Evolutionary conservation across 345 rosid genomes (phyloP).

Genomic region (Lenwebbia sp.): DNA sequence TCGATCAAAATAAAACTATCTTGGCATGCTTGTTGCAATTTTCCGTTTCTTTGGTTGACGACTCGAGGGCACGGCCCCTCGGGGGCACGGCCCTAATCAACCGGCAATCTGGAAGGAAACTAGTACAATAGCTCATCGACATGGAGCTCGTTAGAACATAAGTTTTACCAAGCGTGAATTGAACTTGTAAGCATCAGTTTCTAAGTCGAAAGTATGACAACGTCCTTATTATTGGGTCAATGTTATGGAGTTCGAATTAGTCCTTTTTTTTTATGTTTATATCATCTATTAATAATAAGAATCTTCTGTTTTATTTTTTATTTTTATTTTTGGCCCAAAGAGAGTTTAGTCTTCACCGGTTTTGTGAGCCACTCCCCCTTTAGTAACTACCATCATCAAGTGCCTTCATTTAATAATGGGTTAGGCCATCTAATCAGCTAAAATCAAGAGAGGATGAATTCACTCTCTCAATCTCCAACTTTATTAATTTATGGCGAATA

Average conservation of each 20-base stretch:
- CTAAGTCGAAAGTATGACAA: background rate
- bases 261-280: background rate
- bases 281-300: background rate
- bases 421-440: background rate
- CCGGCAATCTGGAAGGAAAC: rapidly evolving
- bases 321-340: background rate
- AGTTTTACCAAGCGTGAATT: background rate
- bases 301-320: background rate
- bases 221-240: background rate
- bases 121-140: rapidly evolving
- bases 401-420: background rate
- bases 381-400: background rate
- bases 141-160: too few species aligned
- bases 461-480: background rate
- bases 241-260: background rate
- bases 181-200: background rate
- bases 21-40: background rate
- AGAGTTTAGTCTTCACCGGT: background rate
- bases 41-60: background rate
- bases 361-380: background rate
- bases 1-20: background rate
- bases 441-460: background rate
- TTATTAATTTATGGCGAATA: background rate
- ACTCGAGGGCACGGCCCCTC: rapidly evolving
- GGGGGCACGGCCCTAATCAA: background rate